Conservation (phyloP, 2,329 filamentous ascomycete genomes). For the Exophiala bonariae region DNA sequence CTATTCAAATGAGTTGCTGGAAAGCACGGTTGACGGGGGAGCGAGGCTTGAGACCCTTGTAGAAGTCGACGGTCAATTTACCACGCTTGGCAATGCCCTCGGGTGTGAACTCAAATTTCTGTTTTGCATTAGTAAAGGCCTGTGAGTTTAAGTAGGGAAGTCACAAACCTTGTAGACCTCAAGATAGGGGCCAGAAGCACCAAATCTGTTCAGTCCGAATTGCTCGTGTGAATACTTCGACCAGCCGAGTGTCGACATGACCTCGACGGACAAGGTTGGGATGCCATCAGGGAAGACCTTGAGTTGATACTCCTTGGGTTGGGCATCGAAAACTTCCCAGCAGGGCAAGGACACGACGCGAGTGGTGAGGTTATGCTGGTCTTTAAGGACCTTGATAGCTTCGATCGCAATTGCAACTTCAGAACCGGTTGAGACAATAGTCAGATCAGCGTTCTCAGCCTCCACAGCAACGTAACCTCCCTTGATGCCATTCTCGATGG, state of each 20-base stretch:
- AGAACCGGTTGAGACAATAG: constrained; percentile 90
- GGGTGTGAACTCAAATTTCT: constrained; percentile 99
- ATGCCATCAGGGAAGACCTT: constrained; percentile 91
- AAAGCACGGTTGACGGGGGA: constrained; percentile 97
- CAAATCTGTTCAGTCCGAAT: constrained; percentile 98
- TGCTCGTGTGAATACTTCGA: constrained; percentile 99
- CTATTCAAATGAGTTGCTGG: constrained; percentile 82
- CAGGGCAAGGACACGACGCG: constrained; percentile 95
- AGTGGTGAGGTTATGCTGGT: constrained; percentile 82
- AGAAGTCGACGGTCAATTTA: constrained; percentile 89
- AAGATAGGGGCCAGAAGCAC: constrained; percentile 95
- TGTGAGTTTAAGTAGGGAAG: background rate
- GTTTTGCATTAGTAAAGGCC: constrained; percentile 39
- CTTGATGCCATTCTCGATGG: constrained; percentile 85
- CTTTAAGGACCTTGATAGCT: constrained; percentile 84
- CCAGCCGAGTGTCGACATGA: constrained; percentile 97
- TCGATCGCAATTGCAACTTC: constrained; percentile 94
- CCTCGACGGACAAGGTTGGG: constrained; percentile 89
- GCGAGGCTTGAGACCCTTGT: constrained; percentile 91
- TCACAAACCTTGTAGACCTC: constrained; percentile 80
- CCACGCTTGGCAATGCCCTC: constrained; percentile 97
- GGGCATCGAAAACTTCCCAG: constrained; percentile 93
- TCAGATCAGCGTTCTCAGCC: constrained; percentile 78
- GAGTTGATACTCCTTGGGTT: constrained; percentile 92
- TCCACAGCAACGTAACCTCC: constrained; percentile 92